Percentiles rank a stretch among this genome's conserved stretches.
Conservation (phyloP, 2,329 filamentous ascomycete species). For the Fusarium goolgardi region DNA sequence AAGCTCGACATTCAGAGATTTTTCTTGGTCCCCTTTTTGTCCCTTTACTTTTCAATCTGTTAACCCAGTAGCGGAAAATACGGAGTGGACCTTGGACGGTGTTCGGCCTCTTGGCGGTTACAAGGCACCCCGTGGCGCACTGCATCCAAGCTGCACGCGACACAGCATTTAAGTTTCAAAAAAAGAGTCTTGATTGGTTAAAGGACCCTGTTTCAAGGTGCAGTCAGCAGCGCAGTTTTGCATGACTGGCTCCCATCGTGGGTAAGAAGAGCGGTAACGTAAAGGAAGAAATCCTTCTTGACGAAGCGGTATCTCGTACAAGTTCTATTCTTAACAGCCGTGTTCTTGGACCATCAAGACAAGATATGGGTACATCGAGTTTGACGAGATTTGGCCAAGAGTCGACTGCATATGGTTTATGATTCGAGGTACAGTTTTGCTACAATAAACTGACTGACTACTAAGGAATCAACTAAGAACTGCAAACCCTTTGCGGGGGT, state of each 20-base stretch:
- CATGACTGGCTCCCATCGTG: constrained; percentile 3
- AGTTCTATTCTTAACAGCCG: not conserved
- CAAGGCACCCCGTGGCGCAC: constrained; percentile 32
- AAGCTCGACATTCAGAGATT: not conserved
- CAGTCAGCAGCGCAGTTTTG: not conserved
- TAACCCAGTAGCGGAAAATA: constrained; percentile 24
- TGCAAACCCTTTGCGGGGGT: constrained; percentile 6
- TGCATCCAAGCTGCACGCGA: constrained; percentile 36
- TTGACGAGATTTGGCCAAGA: constrained; percentile 1
- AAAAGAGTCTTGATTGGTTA: constrained; percentile 23
- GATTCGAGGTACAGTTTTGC: not conserved
- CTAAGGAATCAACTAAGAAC: not conserved
- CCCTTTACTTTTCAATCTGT: constrained; percentile 5
- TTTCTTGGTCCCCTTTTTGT: not conserved
- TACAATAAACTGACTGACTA: not conserved
- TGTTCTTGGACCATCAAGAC: not conserved
- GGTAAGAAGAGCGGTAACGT: constrained; percentile 3
- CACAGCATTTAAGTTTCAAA: constrained; percentile 21
- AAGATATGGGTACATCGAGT: not conserved
- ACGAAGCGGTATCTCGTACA: not conserved
- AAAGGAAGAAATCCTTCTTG: not conserved
- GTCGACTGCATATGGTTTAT: not conserved
- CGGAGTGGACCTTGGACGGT: constrained; percentile 29
- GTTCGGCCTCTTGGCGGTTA: constrained; percentile 17
- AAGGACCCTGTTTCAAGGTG: constrained; percentile 2